These are phyloP conservation scores for Penicillium frequentans DNA, from an alignment of 2,329 filamentous ascomycete genomes.

Conservation along the genomic window DNA sequence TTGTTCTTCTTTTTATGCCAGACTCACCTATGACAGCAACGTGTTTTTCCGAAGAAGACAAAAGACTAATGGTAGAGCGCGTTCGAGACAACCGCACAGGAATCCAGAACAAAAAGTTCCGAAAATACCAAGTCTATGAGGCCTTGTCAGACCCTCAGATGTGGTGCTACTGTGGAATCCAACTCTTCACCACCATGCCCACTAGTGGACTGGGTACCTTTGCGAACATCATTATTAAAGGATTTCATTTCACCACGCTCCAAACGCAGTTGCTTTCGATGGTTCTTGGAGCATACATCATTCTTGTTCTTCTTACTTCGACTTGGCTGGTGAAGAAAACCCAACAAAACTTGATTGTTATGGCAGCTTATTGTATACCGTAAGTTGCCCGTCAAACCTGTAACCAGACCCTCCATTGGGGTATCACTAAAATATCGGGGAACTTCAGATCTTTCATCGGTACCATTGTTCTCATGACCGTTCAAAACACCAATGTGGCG, in stretches of 20 bases:
- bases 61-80: constrained; percentile 62
- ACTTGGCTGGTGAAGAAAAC: constrained; percentile 68
- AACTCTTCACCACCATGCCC: constrained; percentile 70
- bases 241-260: constrained; percentile 64
- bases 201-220: constrained; percentile 72
- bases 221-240: constrained; percentile 70
- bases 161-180: constrained; percentile 51
- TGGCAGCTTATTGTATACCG: constrained; percentile 66
- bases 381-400: constrained; percentile 40
- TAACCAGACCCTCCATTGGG: too few relatives aligned
- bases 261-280: constrained; percentile 71
- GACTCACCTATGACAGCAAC: constrained; percentile 71
- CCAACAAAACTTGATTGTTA: constrained; percentile 66
- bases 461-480: constrained; percentile 64
- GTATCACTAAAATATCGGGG: too few relatives aligned
- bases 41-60: constrained; percentile 66
- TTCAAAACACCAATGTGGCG: constrained; percentile 57
- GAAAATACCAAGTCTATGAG: constrained; percentile 55
- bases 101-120: constrained; percentile 58
- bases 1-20: constrained; percentile 64
- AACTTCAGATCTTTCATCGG: constrained; percentile 4
- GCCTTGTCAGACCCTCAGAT: constrained; percentile 65
- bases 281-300: constrained; percentile 73
- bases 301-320: constrained; percentile 65
- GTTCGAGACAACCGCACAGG: constrained; percentile 63